Evolutionary conservation across 2,329 filamentous ascomycete genomes (phyloP), one percentile per base, ranked within the genome.

Genomic region (Sphaceloma murrayae): DNA sequence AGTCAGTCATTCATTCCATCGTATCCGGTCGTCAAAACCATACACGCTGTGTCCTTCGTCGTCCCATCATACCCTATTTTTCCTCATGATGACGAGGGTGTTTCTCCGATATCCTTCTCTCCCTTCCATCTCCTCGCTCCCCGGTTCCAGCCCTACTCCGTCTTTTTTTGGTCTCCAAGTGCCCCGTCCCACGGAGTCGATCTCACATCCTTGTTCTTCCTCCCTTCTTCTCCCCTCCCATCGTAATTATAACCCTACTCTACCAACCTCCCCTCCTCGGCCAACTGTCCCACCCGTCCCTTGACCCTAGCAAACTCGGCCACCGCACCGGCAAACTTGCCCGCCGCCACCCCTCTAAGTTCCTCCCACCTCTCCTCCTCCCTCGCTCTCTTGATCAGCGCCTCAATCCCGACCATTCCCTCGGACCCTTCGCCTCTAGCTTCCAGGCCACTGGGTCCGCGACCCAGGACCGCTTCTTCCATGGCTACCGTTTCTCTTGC

Each of bases 291-390:
- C 8, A 73, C 63, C 49, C 63, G 55, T 47, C 69, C 67, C 54
- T 63, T 62, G 34, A 68, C 54, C 34, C 60, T 67, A 59, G 72
- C 65, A 54, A 78, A 82, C 51, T 76, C 72, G 51, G 69, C 66
- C 46, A 85, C 63, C 7, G 72, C 70, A 46, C 67, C 59, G 46
- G 74, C 70, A 55, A 87, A 82, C 48, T 69, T 69, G 32, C 75
- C 71, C 48, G 73, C 75, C 5, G 75, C 75, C 6, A 70, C 59
- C 21, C 63, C 62, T 79, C 82, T 85, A 46, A 72, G 69, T 54
- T 68, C 67, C 46, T 78, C 67, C 4, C 84, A 74, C 52, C 58
- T 60, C 7, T 57, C 59, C 51, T 59, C 58, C 21, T 60, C 59
- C 33, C 52, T 52, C 32, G 52, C 50, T 48, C 53, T 55, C 46